Percentiles rank a stretch among this genome's conserved stretches.
Conservation (phyloP, 1,139 yeast species). For the Hemisphaericaspora subhashii region DNA sequence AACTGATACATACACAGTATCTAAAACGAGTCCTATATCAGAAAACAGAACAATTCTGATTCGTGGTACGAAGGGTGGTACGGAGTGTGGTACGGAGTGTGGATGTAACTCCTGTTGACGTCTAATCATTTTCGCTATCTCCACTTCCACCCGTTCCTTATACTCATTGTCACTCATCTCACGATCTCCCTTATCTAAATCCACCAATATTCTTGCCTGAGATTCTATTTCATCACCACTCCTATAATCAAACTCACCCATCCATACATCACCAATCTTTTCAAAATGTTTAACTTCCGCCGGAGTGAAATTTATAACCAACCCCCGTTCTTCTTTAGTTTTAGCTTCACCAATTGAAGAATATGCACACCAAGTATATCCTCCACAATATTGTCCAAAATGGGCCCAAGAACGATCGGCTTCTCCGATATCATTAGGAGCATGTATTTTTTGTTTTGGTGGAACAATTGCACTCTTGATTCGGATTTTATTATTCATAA, state of each 20-base stretch:
- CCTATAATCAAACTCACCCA: conserved; percentile 12
- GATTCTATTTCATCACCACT: neutral
- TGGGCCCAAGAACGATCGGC: conserved; percentile 31
- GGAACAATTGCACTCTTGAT: conserved; percentile 33
- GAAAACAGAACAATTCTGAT: no score
- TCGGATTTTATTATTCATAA: conserved; percentile 23
- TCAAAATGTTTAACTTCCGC: conserved; percentile 22
- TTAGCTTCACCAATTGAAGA: conserved; percentile 30
- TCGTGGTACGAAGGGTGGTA: no score
- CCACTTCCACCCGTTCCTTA: neutral
- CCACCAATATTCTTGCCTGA: neutral
- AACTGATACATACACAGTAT: no score
- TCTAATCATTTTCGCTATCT: neutral
- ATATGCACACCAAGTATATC: conserved; percentile 42
- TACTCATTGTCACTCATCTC: neutral
- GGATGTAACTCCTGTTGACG: neutral
- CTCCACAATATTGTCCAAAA: conserved; percentile 31
- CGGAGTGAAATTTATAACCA: conserved; percentile 21
- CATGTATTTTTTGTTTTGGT: conserved; percentile 20
- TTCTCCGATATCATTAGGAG: conserved; percentile 25
- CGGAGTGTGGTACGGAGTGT: no score
- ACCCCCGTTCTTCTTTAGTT: conserved; percentile 19
- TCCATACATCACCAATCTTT: conserved; percentile 32
- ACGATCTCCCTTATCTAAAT: neutral
- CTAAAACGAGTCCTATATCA: no score